Conservation (phyloP, 2,329 filamentous ascomycete species). For the Claviceps sp. region DNA sequence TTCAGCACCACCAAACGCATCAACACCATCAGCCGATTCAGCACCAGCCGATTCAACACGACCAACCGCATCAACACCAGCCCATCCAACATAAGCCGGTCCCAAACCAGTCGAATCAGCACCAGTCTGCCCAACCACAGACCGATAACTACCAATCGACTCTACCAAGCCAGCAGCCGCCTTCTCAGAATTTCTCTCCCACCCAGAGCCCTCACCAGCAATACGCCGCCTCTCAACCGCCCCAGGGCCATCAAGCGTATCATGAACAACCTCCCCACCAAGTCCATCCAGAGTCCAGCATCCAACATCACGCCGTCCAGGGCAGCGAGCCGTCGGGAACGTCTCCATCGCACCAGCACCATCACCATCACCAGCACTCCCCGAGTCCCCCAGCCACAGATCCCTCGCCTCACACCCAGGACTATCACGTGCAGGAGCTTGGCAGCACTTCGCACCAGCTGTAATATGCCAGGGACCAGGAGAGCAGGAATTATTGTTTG, state of each 20-base stretch:
- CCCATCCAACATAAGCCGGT: not conserved
- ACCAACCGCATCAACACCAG: conserved; percentile 8
- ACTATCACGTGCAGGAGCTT: conserved; percentile 8
- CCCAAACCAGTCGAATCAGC: conserved; percentile 9
- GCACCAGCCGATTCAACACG: conserved; percentile 11
- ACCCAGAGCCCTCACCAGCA: conserved; percentile 17
- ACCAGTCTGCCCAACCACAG: conserved; percentile 10
- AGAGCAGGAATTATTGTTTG: not conserved
- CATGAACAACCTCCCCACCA: not conserved
- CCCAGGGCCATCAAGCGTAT: conserved; percentile 9
- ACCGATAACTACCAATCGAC: conserved; percentile 6
- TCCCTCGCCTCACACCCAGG: conserved; percentile 9
- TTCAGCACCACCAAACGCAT: not conserved
- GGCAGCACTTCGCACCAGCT: not conserved
- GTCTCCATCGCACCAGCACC: conserved; percentile 9
- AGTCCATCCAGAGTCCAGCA: not conserved
- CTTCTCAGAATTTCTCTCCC: conserved; percentile 13
- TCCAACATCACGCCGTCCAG: conserved; percentile 9
- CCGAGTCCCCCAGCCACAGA: conserved; percentile 8
- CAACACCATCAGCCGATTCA: not conserved
- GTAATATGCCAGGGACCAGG: not conserved
- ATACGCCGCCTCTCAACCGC: conserved; percentile 14
- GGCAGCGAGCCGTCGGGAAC: conserved; percentile 4
- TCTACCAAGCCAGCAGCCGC: conserved; percentile 10
- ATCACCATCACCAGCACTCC: not conserved